These are phyloP conservation scores for Gamsiella multidivaricata DNA, from an alignment of 192 early-diverging fungal genomes.

Conservation along the genomic window DNA sequence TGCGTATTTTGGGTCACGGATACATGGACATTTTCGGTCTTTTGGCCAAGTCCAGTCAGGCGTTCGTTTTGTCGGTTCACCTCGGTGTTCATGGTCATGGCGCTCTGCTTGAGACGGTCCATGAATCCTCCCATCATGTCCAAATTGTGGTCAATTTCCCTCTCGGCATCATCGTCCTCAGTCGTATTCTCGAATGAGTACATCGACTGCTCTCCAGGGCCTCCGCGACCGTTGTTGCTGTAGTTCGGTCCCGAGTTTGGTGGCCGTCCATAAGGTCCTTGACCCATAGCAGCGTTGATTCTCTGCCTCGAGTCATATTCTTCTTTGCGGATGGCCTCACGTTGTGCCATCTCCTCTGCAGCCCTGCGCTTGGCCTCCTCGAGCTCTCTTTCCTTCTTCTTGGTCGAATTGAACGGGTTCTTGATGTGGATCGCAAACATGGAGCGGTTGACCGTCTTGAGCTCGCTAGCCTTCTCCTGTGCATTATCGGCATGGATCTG, in stretches of 20 bases:
- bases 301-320: conserved; percentile 71
- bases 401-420: conserved; percentile 75
- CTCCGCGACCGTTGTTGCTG: conserved; percentile 60
- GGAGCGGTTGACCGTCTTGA: conserved; percentile 77
- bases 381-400: conserved; percentile 68
- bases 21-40: conserved; percentile 61
- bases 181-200: conserved; percentile 69
- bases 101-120: conserved; percentile 68
- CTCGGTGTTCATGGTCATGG: conserved; percentile 67
- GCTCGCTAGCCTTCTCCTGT: conserved; percentile 61
- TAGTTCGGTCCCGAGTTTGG: conserved; percentile 15
- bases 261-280: conserved; percentile 48
- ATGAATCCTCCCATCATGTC: conserved; percentile 65
- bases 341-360: conserved; percentile 59
- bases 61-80: conserved; percentile 71
- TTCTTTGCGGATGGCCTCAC: conserved; percentile 64
- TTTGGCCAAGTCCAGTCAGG: conserved; percentile 59
- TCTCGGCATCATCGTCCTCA: conserved; percentile 74
- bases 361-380: conserved; percentile 62
- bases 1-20: conserved; percentile 42
- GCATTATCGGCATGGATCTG: conserved; percentile 68
- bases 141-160: conserved; percentile 77
- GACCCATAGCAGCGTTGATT: conserved; percentile 57
- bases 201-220: conserved; percentile 65
- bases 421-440: conserved; percentile 77